Evolutionary conservation across 106 monocot genomes (phyloP).

Genomic region (Platanthera zijinensis): DNA sequence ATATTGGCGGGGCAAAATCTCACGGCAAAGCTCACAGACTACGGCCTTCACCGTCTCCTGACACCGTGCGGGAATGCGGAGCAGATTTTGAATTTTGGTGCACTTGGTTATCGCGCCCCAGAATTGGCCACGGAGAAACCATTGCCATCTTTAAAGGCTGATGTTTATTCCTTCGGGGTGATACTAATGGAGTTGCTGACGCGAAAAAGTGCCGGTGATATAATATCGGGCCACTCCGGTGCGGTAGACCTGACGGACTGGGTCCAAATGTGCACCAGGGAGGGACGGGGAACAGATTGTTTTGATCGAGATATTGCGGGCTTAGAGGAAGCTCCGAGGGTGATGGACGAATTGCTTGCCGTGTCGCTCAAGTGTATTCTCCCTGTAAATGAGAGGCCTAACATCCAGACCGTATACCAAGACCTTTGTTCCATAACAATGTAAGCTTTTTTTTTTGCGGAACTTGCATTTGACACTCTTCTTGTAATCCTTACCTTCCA

Average conservation of each 20-base stretch:
- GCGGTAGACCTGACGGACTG: conserved; percentile 87
- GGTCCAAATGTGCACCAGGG: conserved; percentile 73
- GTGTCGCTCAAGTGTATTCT: conserved; percentile 78
- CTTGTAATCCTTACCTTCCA: conserved; percentile 6
- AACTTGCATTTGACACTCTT: conserved; percentile 6
- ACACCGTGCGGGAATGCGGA: conserved; percentile 52
- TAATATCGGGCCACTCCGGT: conserved; percentile 76
- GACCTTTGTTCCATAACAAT: conserved; percentile 69
- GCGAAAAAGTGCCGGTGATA: conserved; percentile 78
- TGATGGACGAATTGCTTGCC: conserved; percentile 62
- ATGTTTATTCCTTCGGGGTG: conserved; percentile 80
- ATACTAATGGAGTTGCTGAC: conserved; percentile 80
- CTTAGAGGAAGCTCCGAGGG: conserved; percentile 62
- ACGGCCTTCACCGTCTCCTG: conserved; percentile 70
- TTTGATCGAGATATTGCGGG: conserved; percentile 73
- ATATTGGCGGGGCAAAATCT: conserved; percentile 56
- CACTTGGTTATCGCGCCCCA: conserved; percentile 79
- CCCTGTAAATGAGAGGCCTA: conserved; percentile 85
- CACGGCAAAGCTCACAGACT: conserved; percentile 57
- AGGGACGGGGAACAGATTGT: conserved; percentile 71
- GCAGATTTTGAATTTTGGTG: conserved; percentile 63
- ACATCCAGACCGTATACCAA: conserved; percentile 68
- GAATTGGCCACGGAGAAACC: conserved; percentile 49
- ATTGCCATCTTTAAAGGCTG: conserved; percentile 59
- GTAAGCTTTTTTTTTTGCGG: conserved; percentile 33